Percentiles rank a stretch among this genome's conserved stretches.
phyloP scores from a whole-genome alignment of 192 early-diverging fungal genomes.

The Coemansia sp. region DNA sequence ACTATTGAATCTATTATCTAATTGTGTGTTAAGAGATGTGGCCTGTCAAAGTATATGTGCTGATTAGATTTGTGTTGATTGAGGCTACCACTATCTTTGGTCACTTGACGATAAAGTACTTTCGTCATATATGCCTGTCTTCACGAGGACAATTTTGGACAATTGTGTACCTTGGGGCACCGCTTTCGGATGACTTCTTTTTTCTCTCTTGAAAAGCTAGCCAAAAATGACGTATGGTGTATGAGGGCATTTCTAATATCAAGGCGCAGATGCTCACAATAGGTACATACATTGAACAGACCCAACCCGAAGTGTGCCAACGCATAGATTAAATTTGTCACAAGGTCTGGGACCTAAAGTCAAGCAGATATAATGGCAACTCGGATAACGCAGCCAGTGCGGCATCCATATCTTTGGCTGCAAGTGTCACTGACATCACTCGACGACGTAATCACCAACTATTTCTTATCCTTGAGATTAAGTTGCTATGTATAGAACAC shows the following conservation, averaged over 20 bases:
- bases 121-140: background rate
- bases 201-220: background rate
- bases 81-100: background rate
- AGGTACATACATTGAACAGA: conserved; percentile 1
- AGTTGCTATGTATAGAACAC: background rate
- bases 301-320: background rate
- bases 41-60: background rate
- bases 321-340: conserved; percentile 4
- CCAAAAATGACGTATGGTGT: background rate
- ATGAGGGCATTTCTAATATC: background rate
- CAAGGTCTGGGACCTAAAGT: background rate
- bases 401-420: background rate
- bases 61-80: background rate
- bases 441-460: background rate
- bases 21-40: background rate
- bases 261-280: background rate
- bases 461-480: background rate
- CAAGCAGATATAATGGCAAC: background rate
- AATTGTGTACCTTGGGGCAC: background rate
- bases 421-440: background rate
- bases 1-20: no score
- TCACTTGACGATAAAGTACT: background rate
- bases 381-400: background rate
- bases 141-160: background rate
- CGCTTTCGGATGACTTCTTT: background rate